These are phyloP conservation scores for Penicillium sp. DNA, from an alignment of 2,329 filamentous ascomycete genomes.

Conservation along the genomic window DNA sequence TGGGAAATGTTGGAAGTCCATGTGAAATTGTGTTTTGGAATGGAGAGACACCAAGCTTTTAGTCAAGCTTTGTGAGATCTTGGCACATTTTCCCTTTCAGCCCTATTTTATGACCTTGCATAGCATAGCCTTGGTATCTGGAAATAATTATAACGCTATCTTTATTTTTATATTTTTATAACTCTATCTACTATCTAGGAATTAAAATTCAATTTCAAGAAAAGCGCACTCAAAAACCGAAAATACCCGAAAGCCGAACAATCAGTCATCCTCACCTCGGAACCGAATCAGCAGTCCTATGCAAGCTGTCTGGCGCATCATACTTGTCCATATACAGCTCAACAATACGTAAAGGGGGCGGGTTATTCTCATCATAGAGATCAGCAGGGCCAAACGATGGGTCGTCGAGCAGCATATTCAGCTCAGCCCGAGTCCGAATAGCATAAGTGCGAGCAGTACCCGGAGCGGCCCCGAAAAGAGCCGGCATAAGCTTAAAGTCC, in stretches of 20 bases:
- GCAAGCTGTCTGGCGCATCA: constrained; percentile 59
- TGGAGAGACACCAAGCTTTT: constrained; percentile 4
- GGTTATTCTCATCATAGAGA: constrained; percentile 4
- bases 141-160: too few relatives aligned
- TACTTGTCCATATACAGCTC: constrained; percentile 75
- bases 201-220: not conserved
- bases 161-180: not conserved
- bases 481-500: constrained; percentile 66
- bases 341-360: constrained; percentile 61
- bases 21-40: not conserved
- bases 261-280: not conserved
- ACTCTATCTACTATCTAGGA: not conserved
- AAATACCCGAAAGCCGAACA: not conserved
- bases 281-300: not conserved
- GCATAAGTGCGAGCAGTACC: constrained; percentile 59
- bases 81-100: constrained; percentile 4
- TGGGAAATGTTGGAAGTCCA: not conserved
- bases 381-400: constrained; percentile 56
- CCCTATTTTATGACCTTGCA: not conserved
- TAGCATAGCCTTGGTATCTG: not conserved
- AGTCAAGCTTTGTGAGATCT: constrained; percentile 7
- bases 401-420: constrained; percentile 63
- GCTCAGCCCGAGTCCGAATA: constrained; percentile 64
- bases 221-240: not conserved
- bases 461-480: constrained; percentile 62